phyloP scores from a whole-genome alignment of 768 basidiomycete species.

The Leucocoprinus birnbaumii region DNA sequence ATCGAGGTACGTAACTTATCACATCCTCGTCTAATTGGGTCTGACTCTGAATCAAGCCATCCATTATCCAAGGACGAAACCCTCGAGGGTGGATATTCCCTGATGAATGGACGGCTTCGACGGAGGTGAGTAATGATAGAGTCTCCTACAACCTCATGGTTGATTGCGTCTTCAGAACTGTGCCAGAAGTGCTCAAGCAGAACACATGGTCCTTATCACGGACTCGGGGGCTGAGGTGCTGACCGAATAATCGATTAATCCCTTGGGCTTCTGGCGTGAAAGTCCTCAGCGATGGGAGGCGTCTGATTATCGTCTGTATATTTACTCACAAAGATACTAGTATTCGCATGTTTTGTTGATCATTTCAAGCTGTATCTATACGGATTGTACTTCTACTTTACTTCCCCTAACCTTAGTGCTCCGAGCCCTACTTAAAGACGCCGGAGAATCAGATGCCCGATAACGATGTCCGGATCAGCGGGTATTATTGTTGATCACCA shows the following conservation, averaged over 20 bases:
- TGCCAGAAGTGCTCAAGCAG: conserved; percentile 80
- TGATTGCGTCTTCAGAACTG: conserved; percentile 50
- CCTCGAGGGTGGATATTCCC: conserved; percentile 76
- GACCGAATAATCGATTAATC: conserved; percentile 34
- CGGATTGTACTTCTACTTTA: no score
- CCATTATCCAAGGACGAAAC: conserved; percentile 71
- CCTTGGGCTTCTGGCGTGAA: no score
- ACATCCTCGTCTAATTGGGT: not conserved
- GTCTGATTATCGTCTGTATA: no score
- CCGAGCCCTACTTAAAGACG: no score
- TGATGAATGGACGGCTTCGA: conserved; percentile 93
- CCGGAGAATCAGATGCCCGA: no score
- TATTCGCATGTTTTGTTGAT: no score
- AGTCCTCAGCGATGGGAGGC: no score
- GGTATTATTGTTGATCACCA: no score
- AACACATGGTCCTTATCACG: conserved; percentile 88
- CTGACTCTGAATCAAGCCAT: conserved; percentile 44
- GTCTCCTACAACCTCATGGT: not conserved
- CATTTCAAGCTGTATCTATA: no score
- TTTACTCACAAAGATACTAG: no score
- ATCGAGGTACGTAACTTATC: conserved; percentile 61
- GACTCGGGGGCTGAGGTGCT: conserved; percentile 75
- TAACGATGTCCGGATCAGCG: no score
- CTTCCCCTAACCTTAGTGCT: no score
- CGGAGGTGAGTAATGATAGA: conserved; percentile 50